A percentile compares a stretch with the other conserved stretches of the same genome.
Evolutionary conservation across 2,329 filamentous ascomycete genomes (phyloP).

Genomic region (Chaetothyriales sp.): DNA sequence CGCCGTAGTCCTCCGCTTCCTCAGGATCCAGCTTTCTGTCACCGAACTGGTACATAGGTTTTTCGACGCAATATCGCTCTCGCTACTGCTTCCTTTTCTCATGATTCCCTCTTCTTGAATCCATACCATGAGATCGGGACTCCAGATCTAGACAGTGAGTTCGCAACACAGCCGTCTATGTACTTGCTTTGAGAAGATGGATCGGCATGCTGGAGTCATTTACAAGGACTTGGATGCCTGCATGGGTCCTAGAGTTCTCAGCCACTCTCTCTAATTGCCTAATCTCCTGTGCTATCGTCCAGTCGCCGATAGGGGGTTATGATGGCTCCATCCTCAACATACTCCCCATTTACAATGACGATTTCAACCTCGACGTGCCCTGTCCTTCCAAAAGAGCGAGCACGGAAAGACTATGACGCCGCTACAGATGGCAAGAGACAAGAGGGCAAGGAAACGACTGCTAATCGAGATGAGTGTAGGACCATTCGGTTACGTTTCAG

Average conservation of each 20-base stretch:
- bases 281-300: slow-evolving; percentile 33
- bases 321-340: slow-evolving; percentile 27
- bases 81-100: too few species aligned
- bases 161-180: too few species aligned
- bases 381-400: slow-evolving; percentile 29
- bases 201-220: slow-evolving; percentile 24
- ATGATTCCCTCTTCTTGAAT: too few species aligned
- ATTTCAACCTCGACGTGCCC: slow-evolving; percentile 20
- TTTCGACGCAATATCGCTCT: too few species aligned
- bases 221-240: slow-evolving; percentile 36
- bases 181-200: too few species aligned
- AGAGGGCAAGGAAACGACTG: slow-evolving; percentile 24
- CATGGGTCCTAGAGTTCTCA: slow-evolving; percentile 35
- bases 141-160: too few species aligned
- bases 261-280: slow-evolving; percentile 28
- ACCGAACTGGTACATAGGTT: too few species aligned
- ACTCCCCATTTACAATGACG: slow-evolving; percentile 24
- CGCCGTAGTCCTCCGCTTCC: too few species aligned
- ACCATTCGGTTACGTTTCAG: slow-evolving; percentile 24
- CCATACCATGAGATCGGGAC: too few species aligned
- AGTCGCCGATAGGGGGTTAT: slow-evolving; percentile 29
- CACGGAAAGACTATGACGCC: slow-evolving; percentile 26
- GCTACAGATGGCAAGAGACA: slow-evolving; percentile 34
- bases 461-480: slow-evolving; percentile 27
- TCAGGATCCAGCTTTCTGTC: too few species aligned